Evolutionary conservation across 148 eudicot species (phyloP).

Genomic region (Euryodendron excelsum): DNA sequence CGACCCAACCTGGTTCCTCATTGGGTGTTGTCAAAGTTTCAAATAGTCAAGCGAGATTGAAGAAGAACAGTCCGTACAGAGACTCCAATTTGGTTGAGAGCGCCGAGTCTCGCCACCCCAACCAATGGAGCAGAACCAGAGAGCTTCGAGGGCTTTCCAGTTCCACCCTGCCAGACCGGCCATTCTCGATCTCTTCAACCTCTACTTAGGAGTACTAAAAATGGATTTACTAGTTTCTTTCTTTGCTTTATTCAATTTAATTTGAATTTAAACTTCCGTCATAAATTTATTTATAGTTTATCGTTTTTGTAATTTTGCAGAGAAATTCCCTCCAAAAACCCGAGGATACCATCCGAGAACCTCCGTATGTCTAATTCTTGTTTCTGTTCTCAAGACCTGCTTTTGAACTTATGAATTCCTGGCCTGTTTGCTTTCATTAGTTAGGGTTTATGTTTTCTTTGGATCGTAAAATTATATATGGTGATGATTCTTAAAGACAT

Average conservation of each 20-base stretch:
- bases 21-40: too few relatives aligned
- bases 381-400: neutral
- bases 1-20: too few relatives aligned
- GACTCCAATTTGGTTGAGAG: neutral
- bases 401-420: neutral
- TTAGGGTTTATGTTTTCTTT: neutral
- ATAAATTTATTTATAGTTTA: neutral
- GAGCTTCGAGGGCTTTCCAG: constrained; percentile 55
- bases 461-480: neutral
- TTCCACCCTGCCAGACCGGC: constrained; percentile 67
- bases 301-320: constrained; percentile 35
- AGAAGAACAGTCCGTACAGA: too few relatives aligned
- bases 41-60: too few relatives aligned
- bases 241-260: neutral
- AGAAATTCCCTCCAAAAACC: constrained; percentile 55
- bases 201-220: constrained; percentile 63
- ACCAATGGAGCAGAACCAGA: constrained; percentile 54
- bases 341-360: constrained; percentile 62
- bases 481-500: neutral
- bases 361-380: constrained; percentile 63
- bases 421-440: neutral
- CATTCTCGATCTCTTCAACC: constrained; percentile 79
- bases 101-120: neutral
- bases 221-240: neutral
- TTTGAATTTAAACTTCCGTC: neutral